Base-by-base conservation (phyloP, 106 monocot genomes). In the Iris macrosiphon region DNA sequence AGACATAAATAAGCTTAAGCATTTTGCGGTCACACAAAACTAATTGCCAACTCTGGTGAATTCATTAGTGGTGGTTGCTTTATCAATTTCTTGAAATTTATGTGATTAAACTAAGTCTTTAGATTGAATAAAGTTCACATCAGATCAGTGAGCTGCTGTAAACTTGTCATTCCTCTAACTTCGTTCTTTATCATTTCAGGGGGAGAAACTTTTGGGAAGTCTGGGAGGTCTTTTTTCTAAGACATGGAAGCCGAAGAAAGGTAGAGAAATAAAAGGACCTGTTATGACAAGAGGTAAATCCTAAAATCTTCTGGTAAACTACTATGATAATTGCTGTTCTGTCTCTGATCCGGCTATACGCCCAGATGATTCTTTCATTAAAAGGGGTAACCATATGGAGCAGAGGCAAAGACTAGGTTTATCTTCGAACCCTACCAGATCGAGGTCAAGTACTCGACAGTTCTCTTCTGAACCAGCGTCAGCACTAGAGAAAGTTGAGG, bases 171-270 rank as follows among this genome's bases (percentile, higher is more conserved):
- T 17, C 18, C 38, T 34, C 4, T 58, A 41, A 13, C n/a, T 42
- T 0, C 6, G 33, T 39, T 52, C 1, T 24, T 38, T 40, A 51
- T n/a, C 0, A 32, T 53, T 63, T 60, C 61, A 87, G 87, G 68
- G 87, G 47, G 87, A 87, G 54, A 78, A 81, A 67, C 81, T 87
- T 66, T 32, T 87, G 65, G 81, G 78, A 41, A 87, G 81, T 65
- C 87, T 87, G 34, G 87, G 87, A 7, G 82, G 87, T 13, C 54
- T 87, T 9, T 87, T 87, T 35, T 78, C 81, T 3, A 87, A 75
- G 70, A 76, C 62, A 17, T 87, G 87, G 87, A 87, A 82, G 69
- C 87, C 87, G 21, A 82, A 78, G 67, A 87, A 65, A 68, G 69
- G 35, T 31, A 70, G 67, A 9, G 40, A 62, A 45, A 78, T 87